Evolutionary conservation across 305 asterid genomes (phyloP).

Genomic region (Ilex paraguariensis): DNA sequence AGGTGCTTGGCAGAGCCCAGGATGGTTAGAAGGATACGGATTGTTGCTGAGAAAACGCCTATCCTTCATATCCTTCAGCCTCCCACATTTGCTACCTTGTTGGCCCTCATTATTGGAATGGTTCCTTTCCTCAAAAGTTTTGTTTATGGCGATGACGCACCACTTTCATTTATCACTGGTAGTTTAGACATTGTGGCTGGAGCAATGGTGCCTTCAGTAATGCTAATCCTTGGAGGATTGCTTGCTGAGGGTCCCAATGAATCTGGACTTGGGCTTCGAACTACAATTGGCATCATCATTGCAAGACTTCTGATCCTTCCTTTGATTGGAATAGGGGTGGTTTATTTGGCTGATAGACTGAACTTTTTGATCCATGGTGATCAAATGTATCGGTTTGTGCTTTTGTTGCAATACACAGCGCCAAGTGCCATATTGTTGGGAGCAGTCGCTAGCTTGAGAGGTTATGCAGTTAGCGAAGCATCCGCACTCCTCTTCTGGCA

Average conservation of each 20-base stretch:
- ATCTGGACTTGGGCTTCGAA: slow-evolving; percentile 65
- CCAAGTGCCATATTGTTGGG: slow-evolving; percentile 92
- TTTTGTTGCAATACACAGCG: slow-evolving; percentile 75
- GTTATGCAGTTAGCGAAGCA: slow-evolving; percentile 85
- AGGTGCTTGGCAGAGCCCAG: slow-evolving; percentile 78
- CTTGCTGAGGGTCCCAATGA: slow-evolving; percentile 87
- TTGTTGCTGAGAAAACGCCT: slow-evolving; percentile 77
- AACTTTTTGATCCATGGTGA: slow-evolving; percentile 51
- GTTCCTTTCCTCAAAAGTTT: slow-evolving; percentile 59
- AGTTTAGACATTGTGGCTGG: slow-evolving; percentile 76
- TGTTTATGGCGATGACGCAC: slow-evolving; percentile 65
- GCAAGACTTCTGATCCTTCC: slow-evolving; percentile 80
- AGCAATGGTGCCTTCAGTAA: slow-evolving; percentile 86
- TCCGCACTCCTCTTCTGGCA: slow-evolving; percentile 93
- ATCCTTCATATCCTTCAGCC: slow-evolving; percentile 69
- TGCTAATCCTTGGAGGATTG: slow-evolving; percentile 92
- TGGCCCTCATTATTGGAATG: slow-evolving; percentile 74
- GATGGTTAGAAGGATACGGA: slow-evolving; percentile 61
- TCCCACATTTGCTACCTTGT: slow-evolving; percentile 69
- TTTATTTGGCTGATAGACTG: slow-evolving; percentile 50
- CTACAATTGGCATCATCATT: slow-evolving; percentile 66
- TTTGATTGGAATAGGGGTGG: slow-evolving; percentile 57
- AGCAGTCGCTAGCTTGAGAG: slow-evolving; percentile 85
- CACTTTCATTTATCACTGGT: slow-evolving; percentile 65
- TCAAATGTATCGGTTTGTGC: slow-evolving; percentile 69